A percentile compares a stretch with the other conserved stretches of the same genome.
phyloP scores from a whole-genome alignment of 129 eudicot species.

The Arctium lappa region DNA sequence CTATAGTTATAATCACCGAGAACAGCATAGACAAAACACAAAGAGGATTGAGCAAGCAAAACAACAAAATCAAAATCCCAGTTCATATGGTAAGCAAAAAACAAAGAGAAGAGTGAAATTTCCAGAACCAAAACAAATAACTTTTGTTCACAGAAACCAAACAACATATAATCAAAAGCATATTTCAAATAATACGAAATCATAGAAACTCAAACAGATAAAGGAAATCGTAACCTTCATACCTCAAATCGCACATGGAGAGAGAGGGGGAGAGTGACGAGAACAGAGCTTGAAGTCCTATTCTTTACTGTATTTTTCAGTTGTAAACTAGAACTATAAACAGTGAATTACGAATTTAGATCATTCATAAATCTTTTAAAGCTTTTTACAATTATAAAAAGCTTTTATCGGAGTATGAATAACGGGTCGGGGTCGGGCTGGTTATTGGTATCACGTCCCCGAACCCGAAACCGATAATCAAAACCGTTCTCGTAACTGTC shows the following conservation, averaged over 20 bases:
- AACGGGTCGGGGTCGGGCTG: too few species aligned
- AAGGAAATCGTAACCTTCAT: neutral
- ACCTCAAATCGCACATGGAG: neutral
- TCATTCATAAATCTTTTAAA: too few species aligned
- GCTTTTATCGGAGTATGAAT: too few species aligned
- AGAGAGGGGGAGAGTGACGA: neutral
- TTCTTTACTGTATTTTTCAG: too few species aligned
- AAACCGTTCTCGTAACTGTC: too few species aligned
- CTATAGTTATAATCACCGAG: neutral
- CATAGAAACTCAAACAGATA: neutral
- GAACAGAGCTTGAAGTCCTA: neutral
- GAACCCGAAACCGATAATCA: too few species aligned
- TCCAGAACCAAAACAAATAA: neutral
- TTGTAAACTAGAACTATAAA: too few species aligned
- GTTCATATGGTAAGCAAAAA: neutral
- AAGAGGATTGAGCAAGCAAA: neutral
- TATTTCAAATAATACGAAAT: neutral
- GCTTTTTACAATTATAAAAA: too few species aligned
- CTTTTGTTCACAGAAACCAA: neutral
- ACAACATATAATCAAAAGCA: neutral
- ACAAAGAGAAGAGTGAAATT: neutral
- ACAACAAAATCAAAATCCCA: neutral
- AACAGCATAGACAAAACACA: neutral
- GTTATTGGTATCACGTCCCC: too few species aligned
- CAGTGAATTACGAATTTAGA: too few species aligned